Conservation (phyloP, 2,329 filamentous ascomycete genomes). For the Ceratocystis destructans region DNA sequence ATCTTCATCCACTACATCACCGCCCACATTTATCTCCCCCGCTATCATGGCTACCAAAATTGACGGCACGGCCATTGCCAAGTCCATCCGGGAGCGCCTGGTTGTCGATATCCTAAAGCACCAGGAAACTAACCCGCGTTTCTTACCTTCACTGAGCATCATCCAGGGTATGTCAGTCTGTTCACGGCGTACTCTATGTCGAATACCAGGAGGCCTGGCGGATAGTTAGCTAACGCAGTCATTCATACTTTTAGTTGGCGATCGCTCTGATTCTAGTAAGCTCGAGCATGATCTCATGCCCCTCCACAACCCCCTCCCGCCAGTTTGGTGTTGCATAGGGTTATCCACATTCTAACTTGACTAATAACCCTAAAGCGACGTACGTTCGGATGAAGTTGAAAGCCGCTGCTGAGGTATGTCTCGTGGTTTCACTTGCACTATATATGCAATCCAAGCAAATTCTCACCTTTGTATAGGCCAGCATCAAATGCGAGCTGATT, state of each 20-base stretch:
- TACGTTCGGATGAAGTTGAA: conserved; percentile 99
- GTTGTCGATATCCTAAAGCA: conserved; percentile 66
- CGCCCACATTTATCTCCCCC: conserved; percentile 33
- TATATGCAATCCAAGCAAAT: neutral
- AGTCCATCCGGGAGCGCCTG: conserved; percentile 72
- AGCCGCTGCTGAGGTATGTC: conserved; percentile 71
- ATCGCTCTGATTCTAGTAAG: conserved; percentile 82
- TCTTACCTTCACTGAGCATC: conserved; percentile 81
- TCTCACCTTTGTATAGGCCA: conserved; percentile 43
- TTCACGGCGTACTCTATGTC: neutral
- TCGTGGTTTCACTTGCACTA: neutral
- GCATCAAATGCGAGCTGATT: conserved; percentile 75
- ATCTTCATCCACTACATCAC: neutral
- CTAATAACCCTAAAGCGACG: conserved; percentile 48
- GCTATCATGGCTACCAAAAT: conserved; percentile 79
- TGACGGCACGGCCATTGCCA: conserved; percentile 90
- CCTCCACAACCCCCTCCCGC: neutral
- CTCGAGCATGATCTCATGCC: conserved; percentile 19
- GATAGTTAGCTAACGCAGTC: conserved; percentile 17
- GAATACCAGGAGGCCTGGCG: neutral
- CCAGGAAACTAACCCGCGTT: conserved; percentile 73
- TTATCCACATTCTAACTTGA: neutral
- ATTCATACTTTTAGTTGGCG: conserved; percentile 50
- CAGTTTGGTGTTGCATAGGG: neutral
- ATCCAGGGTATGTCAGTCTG: conserved; percentile 53